These are phyloP conservation scores for Sarocladiaceae sp. DNA, from an alignment of 2,329 filamentous ascomycete genomes.

Conservation along the genomic window DNA sequence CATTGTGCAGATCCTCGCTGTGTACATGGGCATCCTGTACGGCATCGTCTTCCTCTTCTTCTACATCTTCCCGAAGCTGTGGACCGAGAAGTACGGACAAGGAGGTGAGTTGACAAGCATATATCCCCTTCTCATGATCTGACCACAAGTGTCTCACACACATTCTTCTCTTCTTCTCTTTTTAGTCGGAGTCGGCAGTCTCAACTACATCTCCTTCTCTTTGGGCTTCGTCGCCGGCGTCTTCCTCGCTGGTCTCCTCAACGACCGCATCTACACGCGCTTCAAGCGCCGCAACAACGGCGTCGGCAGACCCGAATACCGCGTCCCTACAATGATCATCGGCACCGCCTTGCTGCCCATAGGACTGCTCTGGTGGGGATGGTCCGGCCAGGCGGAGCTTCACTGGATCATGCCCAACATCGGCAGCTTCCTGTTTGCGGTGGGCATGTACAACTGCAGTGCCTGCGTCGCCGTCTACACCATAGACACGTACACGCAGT, in stretches of 20 bases:
- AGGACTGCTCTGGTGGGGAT: conserved; percentile 64
- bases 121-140: too few relatives aligned
- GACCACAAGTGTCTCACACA: too few relatives aligned
- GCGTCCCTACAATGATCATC: conserved; percentile 16
- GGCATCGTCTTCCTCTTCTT: conserved; percentile 46
- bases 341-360: conserved; percentile 44
- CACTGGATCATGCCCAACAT: conserved; percentile 61
- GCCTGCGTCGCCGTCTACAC: conserved; percentile 64
- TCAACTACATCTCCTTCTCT: conserved; percentile 44
- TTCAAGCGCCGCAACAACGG: conserved; percentile 11
- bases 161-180: neutral
- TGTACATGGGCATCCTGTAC: conserved; percentile 41
- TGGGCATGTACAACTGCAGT: conserved; percentile 61
- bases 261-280: conserved; percentile 14
- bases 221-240: conserved; percentile 45
- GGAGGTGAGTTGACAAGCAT: conserved; percentile 18
- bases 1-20: conserved; percentile 38
- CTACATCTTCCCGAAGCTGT: conserved; percentile 42
- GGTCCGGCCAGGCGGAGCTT: conserved; percentile 45
- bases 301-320: conserved; percentile 16
- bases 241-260: conserved; percentile 30
- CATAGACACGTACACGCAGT: conserved; percentile 60
- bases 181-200: conserved; percentile 30
- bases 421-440: conserved; percentile 54
- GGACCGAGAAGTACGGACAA: conserved; percentile 36